These are phyloP conservation scores for Gypsophila paniculata DNA, from an alignment of 179 eudicot species.

Conservation along the genomic window DNA sequence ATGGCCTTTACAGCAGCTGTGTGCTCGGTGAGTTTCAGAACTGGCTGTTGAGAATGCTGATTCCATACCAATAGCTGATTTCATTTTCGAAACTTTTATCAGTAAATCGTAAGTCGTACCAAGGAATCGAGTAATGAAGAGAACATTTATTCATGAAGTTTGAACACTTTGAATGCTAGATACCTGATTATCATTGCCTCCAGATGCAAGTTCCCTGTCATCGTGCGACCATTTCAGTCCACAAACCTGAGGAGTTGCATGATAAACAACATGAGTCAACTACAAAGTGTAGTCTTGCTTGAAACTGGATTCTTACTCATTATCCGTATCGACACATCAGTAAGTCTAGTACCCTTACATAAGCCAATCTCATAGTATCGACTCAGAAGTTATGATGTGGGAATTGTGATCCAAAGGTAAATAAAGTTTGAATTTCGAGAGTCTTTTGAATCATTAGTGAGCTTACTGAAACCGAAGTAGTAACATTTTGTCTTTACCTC, in stretches of 20 bases:
- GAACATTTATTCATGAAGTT: neutral
- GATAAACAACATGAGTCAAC: neutral
- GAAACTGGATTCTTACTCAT: too few relatives aligned
- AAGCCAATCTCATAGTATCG: too few relatives aligned
- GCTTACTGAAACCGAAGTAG: too few relatives aligned
- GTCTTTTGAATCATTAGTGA: too few relatives aligned
- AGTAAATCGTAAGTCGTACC: neutral
- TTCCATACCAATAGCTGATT: constrained; percentile 89
- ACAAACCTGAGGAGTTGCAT: constrained; percentile 57
- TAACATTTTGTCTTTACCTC: constrained; percentile 43
- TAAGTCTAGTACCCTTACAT: neutral
- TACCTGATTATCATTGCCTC: constrained; percentile 98
- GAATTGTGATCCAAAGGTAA: too few relatives aligned
- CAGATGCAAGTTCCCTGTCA: constrained; percentile 96
- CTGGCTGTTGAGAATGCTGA: constrained; percentile 76
- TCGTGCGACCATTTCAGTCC: constrained; percentile 99
- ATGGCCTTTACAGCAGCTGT: constrained; percentile 98
- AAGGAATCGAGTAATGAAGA: neutral
- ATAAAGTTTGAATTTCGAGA: too few relatives aligned
- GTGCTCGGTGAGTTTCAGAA: constrained; percentile 69
- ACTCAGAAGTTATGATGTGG: too few relatives aligned
- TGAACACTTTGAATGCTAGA: too few relatives aligned
- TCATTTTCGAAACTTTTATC: constrained; percentile 5
- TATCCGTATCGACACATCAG: too few relatives aligned
- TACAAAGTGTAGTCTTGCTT: neutral